Evolutionary conservation across 371 early-diverging fungal species (phyloP), one percentile per base, ranked within the genome.

Genomic region (Phascolomyces articulosus): DNA sequence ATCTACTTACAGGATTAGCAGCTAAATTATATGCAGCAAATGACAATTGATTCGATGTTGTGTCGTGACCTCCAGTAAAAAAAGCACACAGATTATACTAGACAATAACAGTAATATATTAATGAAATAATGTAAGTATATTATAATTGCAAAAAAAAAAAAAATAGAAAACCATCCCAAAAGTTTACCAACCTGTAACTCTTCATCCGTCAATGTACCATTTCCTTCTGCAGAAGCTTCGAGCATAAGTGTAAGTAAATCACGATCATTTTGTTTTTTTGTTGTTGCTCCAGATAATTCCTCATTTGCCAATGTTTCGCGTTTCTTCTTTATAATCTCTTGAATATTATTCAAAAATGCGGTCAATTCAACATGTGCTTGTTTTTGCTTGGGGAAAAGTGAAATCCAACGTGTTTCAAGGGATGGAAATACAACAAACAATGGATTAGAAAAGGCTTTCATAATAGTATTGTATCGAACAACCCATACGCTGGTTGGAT

Each of bases 181-280:
- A 16, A 15, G 9, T 1, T 13, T 16, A 58, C 64, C 57, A 74
- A 65, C 76, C 74, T 23, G 57, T 31, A 71, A 44, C 28, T 80
- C 82, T 40, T 70, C 66, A 57, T 70, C 69, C 0, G 74, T 58
- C 55, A 71, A 20, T 16, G 20, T 13, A 40, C 68, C 66, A 38
- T 71, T 69, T 23, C 72, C 72, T 38, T 67, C 60, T 41, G 53
- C 29, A 40, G 67, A 61, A 27, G 54, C 49, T 34, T 74, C 68
- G 38, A 83, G 47, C 82, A 85, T 79, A 67, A 83, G 68, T 1
- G 82, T 72, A 28, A 85, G 66, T 57, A 85, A 62, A 48, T 83
- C 82, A 11, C 63, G 70, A 49, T 77, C 76, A 41, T 69, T 67
- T 40, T 82, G 75, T n/a, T n/a, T n/a, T n/a, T n/a, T n/a, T n/a